phyloP scores from a whole-genome alignment of 169 alveolate species.

The Eimeria mitis region DNA sequence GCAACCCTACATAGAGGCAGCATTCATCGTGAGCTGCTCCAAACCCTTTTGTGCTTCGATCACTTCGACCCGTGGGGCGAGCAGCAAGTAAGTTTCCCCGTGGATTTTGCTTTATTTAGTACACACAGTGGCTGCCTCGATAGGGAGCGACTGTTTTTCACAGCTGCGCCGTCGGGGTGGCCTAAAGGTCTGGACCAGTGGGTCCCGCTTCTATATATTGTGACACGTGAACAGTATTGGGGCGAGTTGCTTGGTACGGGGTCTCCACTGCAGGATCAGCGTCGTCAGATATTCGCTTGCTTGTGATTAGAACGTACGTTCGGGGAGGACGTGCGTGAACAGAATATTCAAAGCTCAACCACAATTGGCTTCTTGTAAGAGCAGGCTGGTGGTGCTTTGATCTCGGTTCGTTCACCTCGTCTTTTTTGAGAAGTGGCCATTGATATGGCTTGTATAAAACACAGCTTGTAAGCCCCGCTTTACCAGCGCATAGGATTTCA shows the following conservation, averaged over 20 bases:
- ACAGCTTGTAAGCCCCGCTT: conserved; percentile 1
- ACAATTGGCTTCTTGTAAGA: no score
- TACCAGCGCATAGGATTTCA: background rate
- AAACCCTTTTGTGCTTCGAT: background rate
- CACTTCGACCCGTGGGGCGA: background rate
- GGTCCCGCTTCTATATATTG: background rate
- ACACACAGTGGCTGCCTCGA: background rate
- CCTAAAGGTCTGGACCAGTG: background rate
- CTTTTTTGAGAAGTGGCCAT: background rate
- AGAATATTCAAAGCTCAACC: background rate
- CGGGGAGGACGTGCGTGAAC: background rate
- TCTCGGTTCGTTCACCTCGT: background rate
- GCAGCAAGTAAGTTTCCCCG: conserved; percentile 7
- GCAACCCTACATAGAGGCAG: background rate
- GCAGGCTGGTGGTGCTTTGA: no score
- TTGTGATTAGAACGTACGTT: background rate
- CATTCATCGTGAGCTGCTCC: background rate
- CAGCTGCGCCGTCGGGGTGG: background rate
- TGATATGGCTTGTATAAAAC: background rate
- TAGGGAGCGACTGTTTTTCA: background rate
- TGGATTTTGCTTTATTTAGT: background rate
- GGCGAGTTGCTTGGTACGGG: background rate
- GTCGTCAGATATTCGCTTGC: background rate
- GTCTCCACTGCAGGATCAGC: background rate
- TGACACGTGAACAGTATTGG: background rate